Base-by-base conservation (phyloP, 495 filamentous ascomycete genomes). In the Amorphotheca resinae region DNA sequence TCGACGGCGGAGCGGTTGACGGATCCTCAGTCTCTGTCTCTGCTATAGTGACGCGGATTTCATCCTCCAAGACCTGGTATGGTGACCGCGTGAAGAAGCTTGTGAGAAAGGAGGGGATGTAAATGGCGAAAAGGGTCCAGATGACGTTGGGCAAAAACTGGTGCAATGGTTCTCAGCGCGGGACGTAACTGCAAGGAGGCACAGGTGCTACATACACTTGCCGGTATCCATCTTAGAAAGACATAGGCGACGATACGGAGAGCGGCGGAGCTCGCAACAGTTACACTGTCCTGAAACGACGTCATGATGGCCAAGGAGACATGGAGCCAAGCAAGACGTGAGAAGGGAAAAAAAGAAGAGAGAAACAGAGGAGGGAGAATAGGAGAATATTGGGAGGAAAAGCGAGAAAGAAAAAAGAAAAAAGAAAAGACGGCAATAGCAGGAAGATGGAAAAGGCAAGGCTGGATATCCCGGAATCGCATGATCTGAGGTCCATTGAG, bases 141-240 rank as follows among this genome's bases (percentile, higher is more conserved):
- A 93, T 69, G 2, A 79, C 55, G 1, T 76, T 72, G 22, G 80
- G 74, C 39, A 82, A 67, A 28, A 67, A 59, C 76, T 80, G 41
- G 11, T 21, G 17, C 22, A 28, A 40, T 40, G 9, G 20, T 4
- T 38, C 12, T 11, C 12, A 38, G 15, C n/a, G 20, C 17, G 17
- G 2, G 22, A 22, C 8, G 20, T 9, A 9, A 38, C 22, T n/a
- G n/a, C n/a, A n/a, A n/a, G n/a, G n/a, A n/a, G n/a, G n/a, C n/a
- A n/a, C n/a, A n/a, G n/a, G n/a, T 8, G 14, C 16, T 8, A 40
- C 59, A 66, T 50, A 50, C 49, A 45, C 49, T 44, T 16, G 45
- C 46, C 7, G 53, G 53, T 68, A 93, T 87, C 87, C 86, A 95
- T 77, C 91, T 69, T 18, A 95, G 64, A 57, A 95, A 95, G 44